Conservation (phyloP, 169 alveolate species). For the Theileria annulata region DNA sequence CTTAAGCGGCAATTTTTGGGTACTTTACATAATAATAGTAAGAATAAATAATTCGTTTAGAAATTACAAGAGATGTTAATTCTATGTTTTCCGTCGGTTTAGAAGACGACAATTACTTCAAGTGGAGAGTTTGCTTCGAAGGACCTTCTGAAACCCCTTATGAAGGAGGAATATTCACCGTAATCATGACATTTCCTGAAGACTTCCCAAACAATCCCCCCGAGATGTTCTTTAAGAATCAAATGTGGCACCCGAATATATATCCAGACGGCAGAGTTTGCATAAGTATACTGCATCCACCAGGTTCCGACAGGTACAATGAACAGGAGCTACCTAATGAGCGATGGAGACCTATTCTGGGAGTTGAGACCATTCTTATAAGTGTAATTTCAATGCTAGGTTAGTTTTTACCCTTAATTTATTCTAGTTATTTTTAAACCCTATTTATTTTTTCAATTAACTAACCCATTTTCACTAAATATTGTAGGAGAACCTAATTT, state of each 20-base stretch:
- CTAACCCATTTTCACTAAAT: no score
- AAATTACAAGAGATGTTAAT: conserved; percentile 82
- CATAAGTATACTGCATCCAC: conserved; percentile 96
- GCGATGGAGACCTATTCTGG: conserved; percentile 97
- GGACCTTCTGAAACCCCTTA: conserved; percentile 96
- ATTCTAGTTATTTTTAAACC: no score
- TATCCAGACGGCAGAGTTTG: conserved; percentile 95
- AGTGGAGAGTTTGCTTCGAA: conserved; percentile 94
- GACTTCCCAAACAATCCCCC: conserved; percentile 98
- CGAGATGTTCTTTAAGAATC: conserved; percentile 93
- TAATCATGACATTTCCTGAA: conserved; percentile 92
- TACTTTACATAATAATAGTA: neutral
- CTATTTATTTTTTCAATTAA: no score
- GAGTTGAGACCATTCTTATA: conserved; percentile 94
- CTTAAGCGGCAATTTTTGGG: conserved; percentile 49
- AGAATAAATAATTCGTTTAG: conserved; percentile 44
- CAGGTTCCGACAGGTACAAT: conserved; percentile 93
- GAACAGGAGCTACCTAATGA: conserved; percentile 96
- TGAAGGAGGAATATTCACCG: conserved; percentile 96
- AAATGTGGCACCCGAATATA: conserved; percentile 98
- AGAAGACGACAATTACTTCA: conserved; percentile 91
- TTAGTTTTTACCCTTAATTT: no score
- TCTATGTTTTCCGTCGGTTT: conserved; percentile 94
- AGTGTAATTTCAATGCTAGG: conserved; percentile 95
- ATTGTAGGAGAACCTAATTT: conserved; percentile 87